phyloP scores from a whole-genome alignment of 129 eudicot species.

The Tagetes erecta region DNA sequence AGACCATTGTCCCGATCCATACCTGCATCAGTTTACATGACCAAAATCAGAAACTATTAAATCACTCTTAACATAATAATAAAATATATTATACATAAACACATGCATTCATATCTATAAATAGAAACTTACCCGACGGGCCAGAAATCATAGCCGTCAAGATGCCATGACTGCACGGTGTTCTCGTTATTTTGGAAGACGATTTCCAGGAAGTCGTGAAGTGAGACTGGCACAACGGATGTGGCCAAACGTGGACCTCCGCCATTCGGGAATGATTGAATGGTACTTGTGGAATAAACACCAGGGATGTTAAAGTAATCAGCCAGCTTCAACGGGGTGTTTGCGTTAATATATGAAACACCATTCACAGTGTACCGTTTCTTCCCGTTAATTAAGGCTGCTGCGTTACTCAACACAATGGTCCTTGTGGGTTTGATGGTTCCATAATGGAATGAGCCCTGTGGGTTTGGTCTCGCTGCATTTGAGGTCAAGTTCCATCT shows the following conservation, averaged over 20 bases:
- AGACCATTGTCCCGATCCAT: constrained; percentile 80
- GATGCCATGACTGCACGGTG: constrained; percentile 84
- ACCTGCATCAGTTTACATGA: constrained; percentile 42
- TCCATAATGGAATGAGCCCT: constrained; percentile 95
- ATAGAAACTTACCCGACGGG: constrained; percentile 69
- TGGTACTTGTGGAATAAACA: constrained; percentile 56
- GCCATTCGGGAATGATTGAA: constrained; percentile 59
- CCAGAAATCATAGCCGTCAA: constrained; percentile 98
- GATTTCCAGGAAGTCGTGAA: constrained; percentile 76
- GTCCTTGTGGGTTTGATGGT: constrained; percentile 58
- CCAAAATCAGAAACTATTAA: constrained; percentile 15
- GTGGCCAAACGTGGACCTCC: constrained; percentile 52
- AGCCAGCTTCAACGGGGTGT: constrained; percentile 92
- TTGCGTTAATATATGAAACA: constrained; percentile 70
- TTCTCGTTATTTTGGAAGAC: constrained; percentile 86
- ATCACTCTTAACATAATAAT: neutral
- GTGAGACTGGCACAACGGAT: constrained; percentile 59
- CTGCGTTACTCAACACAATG: constrained; percentile 65
- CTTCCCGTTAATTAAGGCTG: constrained; percentile 65
- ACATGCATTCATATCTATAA: neutral
- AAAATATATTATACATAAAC: neutral
- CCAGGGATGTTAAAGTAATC: constrained; percentile 92
- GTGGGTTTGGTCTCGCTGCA: constrained; percentile 98
- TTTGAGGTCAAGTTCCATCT: constrained; percentile 94
- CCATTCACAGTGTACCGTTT: constrained; percentile 83